A percentile compares a stretch with the other conserved stretches of the same genome.
Conservation (phyloP, 257 asterid species). For the Striga asiatica region DNA sequence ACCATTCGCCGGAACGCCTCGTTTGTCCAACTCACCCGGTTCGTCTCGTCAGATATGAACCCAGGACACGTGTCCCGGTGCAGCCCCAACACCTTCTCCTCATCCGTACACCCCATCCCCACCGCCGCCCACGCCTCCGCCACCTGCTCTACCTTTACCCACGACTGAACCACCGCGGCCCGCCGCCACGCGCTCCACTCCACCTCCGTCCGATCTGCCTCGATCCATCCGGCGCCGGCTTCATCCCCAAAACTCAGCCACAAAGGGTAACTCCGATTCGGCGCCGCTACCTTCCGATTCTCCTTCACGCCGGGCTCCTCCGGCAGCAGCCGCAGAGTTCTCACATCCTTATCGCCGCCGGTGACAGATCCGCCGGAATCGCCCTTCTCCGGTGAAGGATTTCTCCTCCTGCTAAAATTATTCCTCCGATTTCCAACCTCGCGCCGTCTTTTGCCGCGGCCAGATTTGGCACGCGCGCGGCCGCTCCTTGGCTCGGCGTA, state of each 20-base stretch:
- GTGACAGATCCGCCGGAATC: slow-evolving; percentile 26
- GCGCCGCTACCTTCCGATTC: background rate
- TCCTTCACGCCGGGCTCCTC: slow-evolving; percentile 17
- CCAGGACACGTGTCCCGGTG: slow-evolving; percentile 72
- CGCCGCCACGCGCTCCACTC: slow-evolving; percentile 4
- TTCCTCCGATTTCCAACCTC: no score
- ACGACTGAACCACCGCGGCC: slow-evolving; percentile 24
- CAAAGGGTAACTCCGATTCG: slow-evolving; percentile 21
- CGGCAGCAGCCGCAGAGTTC: slow-evolving; percentile 36
- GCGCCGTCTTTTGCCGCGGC: slow-evolving; percentile 26
- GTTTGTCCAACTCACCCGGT: slow-evolving; percentile 56
- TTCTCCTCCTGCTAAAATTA: slow-evolving; percentile 19
- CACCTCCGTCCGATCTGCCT: slow-evolving; percentile 2
- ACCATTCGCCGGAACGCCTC: slow-evolving; percentile 39
- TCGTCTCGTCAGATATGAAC: slow-evolving; percentile 41
- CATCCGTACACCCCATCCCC: slow-evolving; percentile 34
- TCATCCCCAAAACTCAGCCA: slow-evolving; percentile 41
- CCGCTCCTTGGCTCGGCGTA: slow-evolving; percentile 20
- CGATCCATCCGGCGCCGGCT: background rate
- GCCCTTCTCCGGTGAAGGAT: slow-evolving; percentile 23
- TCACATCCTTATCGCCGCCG: slow-evolving; percentile 20
- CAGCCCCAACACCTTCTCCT: slow-evolving; percentile 33
- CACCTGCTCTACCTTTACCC: slow-evolving; percentile 45
- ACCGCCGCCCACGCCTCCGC: slow-evolving; percentile 36
- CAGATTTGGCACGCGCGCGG: slow-evolving; percentile 1